Evolutionary conservation across 495 filamentous ascomycete genomes (phyloP).

Genomic region (Cercophora samala): DNA sequence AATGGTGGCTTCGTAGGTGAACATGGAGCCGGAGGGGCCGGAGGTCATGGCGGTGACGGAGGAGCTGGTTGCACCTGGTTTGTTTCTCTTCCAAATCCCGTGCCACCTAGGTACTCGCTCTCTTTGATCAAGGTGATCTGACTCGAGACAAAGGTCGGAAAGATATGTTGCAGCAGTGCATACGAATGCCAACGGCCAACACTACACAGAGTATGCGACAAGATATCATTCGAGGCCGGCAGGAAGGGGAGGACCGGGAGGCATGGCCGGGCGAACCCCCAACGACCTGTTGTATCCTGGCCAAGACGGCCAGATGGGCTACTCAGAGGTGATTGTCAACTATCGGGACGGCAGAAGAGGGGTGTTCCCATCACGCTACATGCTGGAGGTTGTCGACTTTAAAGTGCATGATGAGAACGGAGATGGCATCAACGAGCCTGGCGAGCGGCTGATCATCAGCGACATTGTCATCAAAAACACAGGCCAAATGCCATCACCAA

Average conservation of each 20-base stretch:
- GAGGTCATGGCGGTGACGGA: conserved; percentile 24
- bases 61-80: conserved; percentile 16
- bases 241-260: conserved; percentile 25
- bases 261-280: conserved; percentile 25
- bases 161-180: background rate
- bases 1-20: conserved; percentile 25
- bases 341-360: conserved; percentile 18
- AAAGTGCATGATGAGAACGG: conserved; percentile 45
- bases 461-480: conserved; percentile 41
- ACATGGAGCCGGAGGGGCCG: conserved; percentile 35
- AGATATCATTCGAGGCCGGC: conserved; percentile 7
- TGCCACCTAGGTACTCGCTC: background rate
- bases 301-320: conserved; percentile 9
- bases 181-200: background rate
- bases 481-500: conserved; percentile 27
- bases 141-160: background rate
- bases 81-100: background rate
- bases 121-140: background rate
- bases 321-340: conserved; percentile 18
- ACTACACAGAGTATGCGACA: conserved; percentile 9
- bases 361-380: conserved; percentile 36
- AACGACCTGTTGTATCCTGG: conserved; percentile 18
- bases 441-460: conserved; percentile 41
- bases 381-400: conserved; percentile 37
- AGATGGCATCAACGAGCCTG: conserved; percentile 47